Percentiles rank a stretch among this genome's conserved stretches.
These are phyloP conservation scores for Talaromyces funiculosus DNA, from an alignment of 2,329 filamentous ascomycete genomes.

Conservation along the genomic window DNA sequence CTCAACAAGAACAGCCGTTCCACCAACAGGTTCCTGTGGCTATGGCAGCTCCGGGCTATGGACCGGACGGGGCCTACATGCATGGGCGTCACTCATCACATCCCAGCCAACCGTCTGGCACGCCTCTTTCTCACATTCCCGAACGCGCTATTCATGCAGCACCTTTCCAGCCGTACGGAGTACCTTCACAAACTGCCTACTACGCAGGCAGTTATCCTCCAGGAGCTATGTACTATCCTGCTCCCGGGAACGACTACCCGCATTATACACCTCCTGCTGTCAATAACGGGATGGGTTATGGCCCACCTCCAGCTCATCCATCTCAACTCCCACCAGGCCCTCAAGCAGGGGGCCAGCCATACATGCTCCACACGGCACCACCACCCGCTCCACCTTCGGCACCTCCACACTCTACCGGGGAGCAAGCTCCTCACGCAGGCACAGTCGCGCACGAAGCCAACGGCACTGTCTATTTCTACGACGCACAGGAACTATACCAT, in stretches of 20 bases:
- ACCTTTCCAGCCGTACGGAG: slow-evolving; percentile 75
- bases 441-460: slow-evolving; percentile 81
- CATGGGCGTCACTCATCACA: slow-evolving; percentile 66
- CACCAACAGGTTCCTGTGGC: slow-evolving; percentile 88
- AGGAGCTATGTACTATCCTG: slow-evolving; percentile 63
- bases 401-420: slow-evolving; percentile 18
- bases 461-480: slow-evolving; percentile 96
- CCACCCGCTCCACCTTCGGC: slow-evolving; percentile 1
- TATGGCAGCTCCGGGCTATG: slow-evolving; percentile 54
- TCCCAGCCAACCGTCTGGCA: slow-evolving; percentile 65
- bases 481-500: slow-evolving; percentile 68
- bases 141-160: slow-evolving; percentile 87
- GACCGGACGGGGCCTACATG: slow-evolving; percentile 48
- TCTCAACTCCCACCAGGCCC: background rate
- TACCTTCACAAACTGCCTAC: slow-evolving; percentile 50
- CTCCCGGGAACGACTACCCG: slow-evolving; percentile 22
- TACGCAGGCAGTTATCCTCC: slow-evolving; percentile 55
- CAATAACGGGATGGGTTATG: slow-evolving; percentile 31
- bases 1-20: slow-evolving; percentile 76
- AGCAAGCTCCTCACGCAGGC: slow-evolving; percentile 39
- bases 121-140: slow-evolving; percentile 84
- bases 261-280: slow-evolving; percentile 5
- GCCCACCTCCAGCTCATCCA: slow-evolving; percentile 21
- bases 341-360: slow-evolving; percentile 7
- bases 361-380: slow-evolving; percentile 7